Base-by-base conservation (phyloP, 2,329 filamentous ascomycete genomes). In the Annulohypoxylon truncatum region DNA sequence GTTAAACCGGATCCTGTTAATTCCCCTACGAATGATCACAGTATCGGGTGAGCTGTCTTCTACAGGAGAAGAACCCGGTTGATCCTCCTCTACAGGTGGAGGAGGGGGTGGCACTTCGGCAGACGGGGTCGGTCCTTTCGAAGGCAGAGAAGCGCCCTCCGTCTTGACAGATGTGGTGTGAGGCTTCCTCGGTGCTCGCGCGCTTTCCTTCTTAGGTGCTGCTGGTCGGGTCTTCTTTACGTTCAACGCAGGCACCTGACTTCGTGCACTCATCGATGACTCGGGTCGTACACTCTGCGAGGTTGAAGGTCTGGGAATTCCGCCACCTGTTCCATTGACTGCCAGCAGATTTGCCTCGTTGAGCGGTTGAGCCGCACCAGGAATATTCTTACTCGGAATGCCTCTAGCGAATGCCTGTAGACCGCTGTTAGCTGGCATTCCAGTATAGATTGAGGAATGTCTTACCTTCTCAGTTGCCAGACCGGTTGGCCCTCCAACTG, bases 1-100 rank as follows among this genome's bases (percentile, higher is more conserved):
- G 55, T 85, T 89, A 71, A 90, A 87, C 73, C 85, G 89, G 62
- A 90, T 86, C 75, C 85, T 88, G 74, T 86, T 89, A 83, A 90
- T 85, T 1, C 85, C 84, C 33, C 80, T 81, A 0, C 87, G 85
- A 65, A 90, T 81, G 52, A 79, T 83, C 56, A 89, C 85, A 33
- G 90, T 74, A 51, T 84, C 42, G 15, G 42, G 20, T 5, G 42
- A 46, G 22, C 20, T 24, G 2, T 12, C 13, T 46, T 22, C 42
- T 2, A 10, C 18, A 10, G 38, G 38, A 2, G 38, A 22, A 12
- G 18, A 84, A 50, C 82, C 78, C 2, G 70, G 72, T 6, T 74
- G 29, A n/a, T 69, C 50, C 24, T 66, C 18, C 6, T 47, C 63
- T 24, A 7, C 56, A 8, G 67, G 54, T 28, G 31, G 20, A 12